Conservation (phyloP, 1,284 basidiomycete genomes). For the Ceratobasidium sp. region DNA sequence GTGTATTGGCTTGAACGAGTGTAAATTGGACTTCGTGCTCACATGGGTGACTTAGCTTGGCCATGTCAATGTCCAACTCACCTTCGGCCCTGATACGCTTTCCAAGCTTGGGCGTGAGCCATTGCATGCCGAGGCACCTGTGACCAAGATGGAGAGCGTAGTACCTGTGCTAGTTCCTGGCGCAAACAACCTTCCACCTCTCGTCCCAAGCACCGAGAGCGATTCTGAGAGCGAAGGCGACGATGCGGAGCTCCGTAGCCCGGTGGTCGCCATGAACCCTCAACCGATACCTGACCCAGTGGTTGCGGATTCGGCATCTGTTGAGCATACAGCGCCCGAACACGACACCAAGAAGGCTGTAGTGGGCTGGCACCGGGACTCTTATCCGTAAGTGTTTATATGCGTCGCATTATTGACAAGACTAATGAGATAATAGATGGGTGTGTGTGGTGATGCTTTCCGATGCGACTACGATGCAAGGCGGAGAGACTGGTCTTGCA, state of each 20-base stretch:
- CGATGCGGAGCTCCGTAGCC: constrained; percentile 3
- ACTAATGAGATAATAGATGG: constrained; percentile 27
- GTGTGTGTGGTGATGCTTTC: constrained; percentile 53
- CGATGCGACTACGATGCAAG: constrained; percentile 50
- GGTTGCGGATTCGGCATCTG: constrained; percentile 1
- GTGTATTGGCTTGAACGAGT: background rate
- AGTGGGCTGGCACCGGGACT: constrained; percentile 41
- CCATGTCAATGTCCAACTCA: constrained; percentile 50
- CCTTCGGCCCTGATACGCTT: constrained; percentile 27
- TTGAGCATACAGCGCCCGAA: constrained; percentile 19
- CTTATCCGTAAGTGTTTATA: constrained; percentile 19
- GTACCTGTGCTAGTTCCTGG: constrained; percentile 7
- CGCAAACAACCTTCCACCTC: constrained; percentile 19
- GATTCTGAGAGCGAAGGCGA: constrained; percentile 26
- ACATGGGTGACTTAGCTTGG: constrained; percentile 25
- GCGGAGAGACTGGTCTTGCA: constrained; percentile 53
- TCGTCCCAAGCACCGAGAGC: constrained; percentile 10
- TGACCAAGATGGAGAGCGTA: constrained; percentile 7
- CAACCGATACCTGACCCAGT: background rate
- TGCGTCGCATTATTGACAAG: background rate
- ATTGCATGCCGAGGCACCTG: background rate
- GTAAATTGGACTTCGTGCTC: background rate
- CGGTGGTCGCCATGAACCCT: background rate
- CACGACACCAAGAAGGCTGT: constrained; percentile 11
- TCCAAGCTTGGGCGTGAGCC: constrained; percentile 27